Base-by-base conservation (phyloP, 2,329 filamentous ascomycete genomes). In the Akanthomyces uredinophilus region DNA sequence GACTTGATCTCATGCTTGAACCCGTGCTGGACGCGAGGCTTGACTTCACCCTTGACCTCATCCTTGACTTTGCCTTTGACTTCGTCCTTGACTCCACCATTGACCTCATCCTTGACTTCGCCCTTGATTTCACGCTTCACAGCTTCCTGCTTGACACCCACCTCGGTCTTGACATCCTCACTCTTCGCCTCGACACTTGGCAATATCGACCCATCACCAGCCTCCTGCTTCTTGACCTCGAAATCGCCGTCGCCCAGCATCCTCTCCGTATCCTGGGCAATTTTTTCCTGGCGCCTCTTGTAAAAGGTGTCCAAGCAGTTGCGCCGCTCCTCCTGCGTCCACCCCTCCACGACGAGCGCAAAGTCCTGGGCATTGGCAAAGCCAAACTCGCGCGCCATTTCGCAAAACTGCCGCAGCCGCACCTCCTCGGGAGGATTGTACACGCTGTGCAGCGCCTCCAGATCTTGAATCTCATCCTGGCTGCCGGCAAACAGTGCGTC, bases 331-430 rank as follows among this genome's bases (percentile, higher is more conserved):
- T 89, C 90, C 72, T 94, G 90, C 51, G 90, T 96, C 91, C 92
- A 96, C 16, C 87, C 85, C 74, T 98, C 95, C 3, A 98, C 93
- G 16, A 92, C 86, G 43, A 97, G 78, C 4, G 93, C 95, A 80
- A 98, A 98, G 64, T 95, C 89, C 0, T 87, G 90, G 1, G 88
- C 87, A 71, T 85, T 88, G 1, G 82, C 78, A 71, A 92, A 96
- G 1, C 91, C 91, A 72, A 92, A 90, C 60, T 85, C 85, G 68
- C 81, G 83, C 1, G 92, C 91, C 91, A 98, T 96, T 29, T 87
- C 89, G 74, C 92, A 96, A 70, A 99, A 96, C 70, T 98, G 93
- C 20, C 94, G 83, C 58, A 83, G 82, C 75, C 86, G 85, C 10
- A 97, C 90, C 10, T 88, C 85, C 58, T 83, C 79, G 0, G 91